A percentile compares a stretch with the other conserved stretches of the same genome.
phyloP scores from a whole-genome alignment of 148 eudicot genomes.

The Cornus suecica region DNA sequence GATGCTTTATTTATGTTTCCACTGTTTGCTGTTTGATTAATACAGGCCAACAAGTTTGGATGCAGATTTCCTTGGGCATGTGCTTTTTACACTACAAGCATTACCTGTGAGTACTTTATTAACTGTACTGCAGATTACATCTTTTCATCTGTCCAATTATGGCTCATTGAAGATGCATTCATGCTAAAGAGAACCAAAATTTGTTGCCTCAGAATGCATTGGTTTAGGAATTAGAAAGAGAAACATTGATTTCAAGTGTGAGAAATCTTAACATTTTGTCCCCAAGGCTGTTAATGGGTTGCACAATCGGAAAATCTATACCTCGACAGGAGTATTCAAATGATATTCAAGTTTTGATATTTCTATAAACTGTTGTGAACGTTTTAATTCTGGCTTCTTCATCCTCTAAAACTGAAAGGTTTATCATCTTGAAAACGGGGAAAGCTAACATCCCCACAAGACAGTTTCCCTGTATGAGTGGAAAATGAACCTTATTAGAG shows the following conservation, averaged over 20 bases:
- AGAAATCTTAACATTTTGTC: background rate
- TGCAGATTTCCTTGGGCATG: conserved; percentile 85
- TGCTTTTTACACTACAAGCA: conserved; percentile 72
- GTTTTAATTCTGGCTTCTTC: background rate
- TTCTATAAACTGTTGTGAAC: background rate
- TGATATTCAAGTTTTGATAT: background rate
- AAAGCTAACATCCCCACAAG: no score
- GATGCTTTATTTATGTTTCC: background rate
- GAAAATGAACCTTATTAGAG: no score
- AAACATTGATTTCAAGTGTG: no score
- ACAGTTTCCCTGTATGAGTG: no score
- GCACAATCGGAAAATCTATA: background rate
- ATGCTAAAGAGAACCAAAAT: no score
- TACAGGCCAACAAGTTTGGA: conserved; percentile 95
- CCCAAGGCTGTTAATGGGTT: background rate
- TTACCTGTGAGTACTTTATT: conserved; percentile 68
- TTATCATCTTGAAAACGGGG: no score
- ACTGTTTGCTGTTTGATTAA: background rate
- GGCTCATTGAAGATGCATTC: background rate
- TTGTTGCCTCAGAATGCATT: no score
- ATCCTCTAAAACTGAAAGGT: no score
- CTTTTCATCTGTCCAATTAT: background rate
- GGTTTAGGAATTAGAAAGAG: background rate
- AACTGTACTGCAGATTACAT: background rate
- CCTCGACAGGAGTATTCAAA: background rate